Conservation (phyloP, 2,329 filamentous ascomycete species). For the Colletotrichum euphorbiae region DNA sequence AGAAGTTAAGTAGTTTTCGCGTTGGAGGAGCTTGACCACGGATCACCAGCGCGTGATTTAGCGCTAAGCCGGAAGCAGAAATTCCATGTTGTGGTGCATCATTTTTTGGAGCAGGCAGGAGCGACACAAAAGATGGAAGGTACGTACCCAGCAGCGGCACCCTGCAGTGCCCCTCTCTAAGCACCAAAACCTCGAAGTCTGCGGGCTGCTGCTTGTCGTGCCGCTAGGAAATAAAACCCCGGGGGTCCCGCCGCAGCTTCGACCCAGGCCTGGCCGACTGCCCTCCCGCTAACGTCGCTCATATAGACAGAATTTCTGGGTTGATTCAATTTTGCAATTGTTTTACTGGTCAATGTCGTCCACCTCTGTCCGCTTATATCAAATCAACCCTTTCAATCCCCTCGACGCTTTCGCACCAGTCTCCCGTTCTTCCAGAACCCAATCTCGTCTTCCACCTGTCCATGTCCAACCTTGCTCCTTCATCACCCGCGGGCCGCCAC, state of each 20-base stretch:
- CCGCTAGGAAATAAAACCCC: constrained; percentile 32
- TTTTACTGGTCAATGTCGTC: constrained; percentile 6
- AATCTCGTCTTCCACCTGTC: no score
- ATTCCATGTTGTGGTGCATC: constrained; percentile 36
- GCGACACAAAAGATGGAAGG: neutral
- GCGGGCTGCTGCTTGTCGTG: neutral
- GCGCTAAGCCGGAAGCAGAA: constrained; percentile 46
- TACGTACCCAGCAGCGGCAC: constrained; percentile 22
- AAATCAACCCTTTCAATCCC: no score
- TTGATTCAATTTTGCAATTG: neutral
- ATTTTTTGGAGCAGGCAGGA: constrained; percentile 23
- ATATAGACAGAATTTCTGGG: neutral
- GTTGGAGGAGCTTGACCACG: constrained; percentile 56
- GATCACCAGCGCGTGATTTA: constrained; percentile 57
- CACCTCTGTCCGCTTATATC: no score
- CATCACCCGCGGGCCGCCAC: no score
- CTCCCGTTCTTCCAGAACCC: no score
- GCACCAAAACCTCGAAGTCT: no score
- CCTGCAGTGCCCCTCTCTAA: no score
- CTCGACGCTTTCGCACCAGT: no score
- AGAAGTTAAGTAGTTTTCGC: constrained; percentile 69
- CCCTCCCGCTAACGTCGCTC: neutral
- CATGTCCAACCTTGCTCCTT: no score
- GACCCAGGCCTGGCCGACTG: no score
- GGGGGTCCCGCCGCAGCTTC: constrained; percentile 1